Evolutionary conservation across 129 eudicot species (phyloP).

Genomic region (Centaurea solstitialis): DNA sequence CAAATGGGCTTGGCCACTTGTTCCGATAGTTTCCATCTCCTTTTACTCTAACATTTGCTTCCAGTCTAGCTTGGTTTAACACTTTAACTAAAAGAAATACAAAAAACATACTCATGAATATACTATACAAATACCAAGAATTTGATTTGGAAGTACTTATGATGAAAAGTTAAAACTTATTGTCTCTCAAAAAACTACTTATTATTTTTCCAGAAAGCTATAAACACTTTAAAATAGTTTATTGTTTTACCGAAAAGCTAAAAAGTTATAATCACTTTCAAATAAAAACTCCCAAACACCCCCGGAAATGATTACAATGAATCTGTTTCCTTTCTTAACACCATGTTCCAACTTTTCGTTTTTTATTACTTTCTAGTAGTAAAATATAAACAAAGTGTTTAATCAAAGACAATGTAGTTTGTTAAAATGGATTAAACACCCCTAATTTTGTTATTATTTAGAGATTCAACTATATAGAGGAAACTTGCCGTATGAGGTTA

Average conservation of each 20-base stretch:
- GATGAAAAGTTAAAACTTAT: too few relatives aligned
- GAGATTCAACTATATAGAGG: background rate
- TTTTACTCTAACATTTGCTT: slow-evolving; percentile 59
- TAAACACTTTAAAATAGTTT: too few relatives aligned
- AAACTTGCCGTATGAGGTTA: background rate
- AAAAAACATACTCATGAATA: background rate
- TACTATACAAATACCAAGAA: background rate
- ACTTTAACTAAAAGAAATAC: slow-evolving; percentile 49
- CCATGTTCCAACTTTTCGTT: background rate
- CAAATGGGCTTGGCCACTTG: slow-evolving; percentile 82
- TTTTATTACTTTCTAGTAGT: background rate
- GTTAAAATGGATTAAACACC: background rate
- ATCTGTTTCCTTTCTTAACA: background rate
- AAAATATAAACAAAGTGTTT: background rate
- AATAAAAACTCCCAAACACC: too few relatives aligned
- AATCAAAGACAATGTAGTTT: background rate
- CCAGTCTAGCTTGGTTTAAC: slow-evolving; percentile 73
- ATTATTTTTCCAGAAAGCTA: too few relatives aligned
- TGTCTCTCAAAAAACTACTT: too few relatives aligned
- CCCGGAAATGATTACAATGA: background rate
- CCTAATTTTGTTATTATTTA: background rate
- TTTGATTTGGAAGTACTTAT: background rate
- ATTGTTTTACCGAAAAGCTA: too few relatives aligned
- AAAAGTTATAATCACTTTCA: too few relatives aligned
- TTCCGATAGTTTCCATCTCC: slow-evolving; percentile 48